A percentile compares a stretch with the other conserved stretches of the same genome.
These are phyloP conservation scores for Leccinum fallax DNA, from an alignment of 1,284 basidiomycete genomes.

Conservation along the genomic window DNA sequence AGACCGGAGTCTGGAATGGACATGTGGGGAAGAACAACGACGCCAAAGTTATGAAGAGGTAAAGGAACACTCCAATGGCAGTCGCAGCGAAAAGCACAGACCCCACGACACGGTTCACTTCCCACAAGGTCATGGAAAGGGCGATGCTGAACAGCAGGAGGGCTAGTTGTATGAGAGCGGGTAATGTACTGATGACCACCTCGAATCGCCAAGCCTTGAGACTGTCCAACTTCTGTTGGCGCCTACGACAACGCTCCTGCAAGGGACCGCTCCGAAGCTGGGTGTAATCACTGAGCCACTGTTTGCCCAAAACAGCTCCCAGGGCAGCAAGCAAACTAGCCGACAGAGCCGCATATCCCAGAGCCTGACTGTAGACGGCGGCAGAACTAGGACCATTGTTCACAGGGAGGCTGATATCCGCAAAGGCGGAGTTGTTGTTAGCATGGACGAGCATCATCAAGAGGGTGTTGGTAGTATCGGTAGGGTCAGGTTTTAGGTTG, in stretches of 20 bases:
- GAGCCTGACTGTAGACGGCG: slow-evolving; percentile 13
- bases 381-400: slow-evolving; percentile 12
- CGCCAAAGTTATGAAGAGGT: slow-evolving; percentile 14
- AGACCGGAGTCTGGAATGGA: slow-evolving; percentile 19
- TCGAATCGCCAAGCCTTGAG: slow-evolving; percentile 19
- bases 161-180: slow-evolving; percentile 18
- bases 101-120: slow-evolving; percentile 11
- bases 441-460: slow-evolving; percentile 18
- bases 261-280: slow-evolving; percentile 2
- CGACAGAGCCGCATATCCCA: slow-evolving; percentile 17
- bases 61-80: slow-evolving; percentile 12
- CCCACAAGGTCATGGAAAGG: slow-evolving; percentile 15
- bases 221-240: slow-evolving; percentile 19
- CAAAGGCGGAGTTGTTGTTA: slow-evolving; percentile 10
- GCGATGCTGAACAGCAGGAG: slow-evolving; percentile 13
- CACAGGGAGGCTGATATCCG: slow-evolving; percentile 7
- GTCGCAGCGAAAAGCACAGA: slow-evolving; percentile 9
- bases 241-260: slow-evolving; percentile 16
- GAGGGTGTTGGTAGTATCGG: slow-evolving; percentile 21
- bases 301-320: slow-evolving; percentile 20
- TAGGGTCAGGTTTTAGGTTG: slow-evolving; percentile 9
- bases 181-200: slow-evolving; percentile 11
- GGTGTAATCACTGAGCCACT: slow-evolving; percentile 19
- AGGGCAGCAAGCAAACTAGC: slow-evolving; percentile 21
- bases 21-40: slow-evolving; percentile 16